Evolutionary conservation across 176 grass and related monocot species (phyloP).

Genomic region (Carex kokanica): DNA sequence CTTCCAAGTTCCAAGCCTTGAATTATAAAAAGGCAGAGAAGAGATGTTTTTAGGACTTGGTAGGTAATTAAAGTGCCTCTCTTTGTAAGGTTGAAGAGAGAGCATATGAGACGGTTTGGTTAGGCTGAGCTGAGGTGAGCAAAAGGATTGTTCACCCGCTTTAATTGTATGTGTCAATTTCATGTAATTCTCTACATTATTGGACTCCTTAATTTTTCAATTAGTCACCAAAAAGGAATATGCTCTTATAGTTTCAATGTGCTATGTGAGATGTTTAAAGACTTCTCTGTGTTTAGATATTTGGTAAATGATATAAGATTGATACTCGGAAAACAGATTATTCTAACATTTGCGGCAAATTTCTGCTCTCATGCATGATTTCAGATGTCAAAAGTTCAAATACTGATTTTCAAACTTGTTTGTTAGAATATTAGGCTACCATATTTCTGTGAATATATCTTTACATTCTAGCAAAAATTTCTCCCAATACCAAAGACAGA

Average conservation of each 20-base stretch:
- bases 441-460: neutral
- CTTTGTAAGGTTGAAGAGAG: slow-evolving; percentile 23
- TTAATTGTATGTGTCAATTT: neutral
- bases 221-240: neutral
- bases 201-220: neutral
- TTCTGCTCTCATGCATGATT: neutral
- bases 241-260: slow-evolving; percentile 10
- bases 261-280: neutral
- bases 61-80: slow-evolving; percentile 10
- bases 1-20: slow-evolving; percentile 22
- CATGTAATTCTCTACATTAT: slow-evolving; percentile 2
- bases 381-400: neutral
- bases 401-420: neutral
- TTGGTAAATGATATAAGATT: neutral
- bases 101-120: neutral
- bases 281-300: neutral
- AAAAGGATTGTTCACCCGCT: slow-evolving; percentile 30
- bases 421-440: neutral
- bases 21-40: slow-evolving; percentile 32
- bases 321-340: neutral
- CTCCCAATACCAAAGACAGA: neutral
- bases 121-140: slow-evolving; percentile 25
- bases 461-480: neutral
- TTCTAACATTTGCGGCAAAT: neutral
- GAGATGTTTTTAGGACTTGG: slow-evolving; percentile 2